These are phyloP conservation scores for Thymus mandschuricus DNA, from an alignment of 257 asterid genomes.

Conservation along the genomic window DNA sequence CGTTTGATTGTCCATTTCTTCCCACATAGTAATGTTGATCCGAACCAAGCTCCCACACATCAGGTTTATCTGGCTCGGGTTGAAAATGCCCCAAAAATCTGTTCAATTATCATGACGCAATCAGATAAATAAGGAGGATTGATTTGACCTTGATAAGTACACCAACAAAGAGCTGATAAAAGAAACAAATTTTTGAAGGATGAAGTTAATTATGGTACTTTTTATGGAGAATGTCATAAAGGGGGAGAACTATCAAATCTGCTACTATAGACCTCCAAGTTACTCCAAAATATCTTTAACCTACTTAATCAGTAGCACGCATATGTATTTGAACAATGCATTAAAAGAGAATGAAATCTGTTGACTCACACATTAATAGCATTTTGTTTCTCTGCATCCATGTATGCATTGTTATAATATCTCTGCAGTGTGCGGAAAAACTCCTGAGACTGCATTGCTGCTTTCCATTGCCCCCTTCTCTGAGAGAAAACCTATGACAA, in stretches of 20 bases:
- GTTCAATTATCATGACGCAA: constrained; percentile 37
- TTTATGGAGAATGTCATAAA: constrained; percentile 10
- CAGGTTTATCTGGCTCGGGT: constrained; percentile 83
- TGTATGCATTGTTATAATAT: constrained; percentile 92
- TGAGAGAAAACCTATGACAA: constrained; percentile 75
- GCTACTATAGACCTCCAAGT: background rate
- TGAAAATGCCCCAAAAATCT: constrained; percentile 95
- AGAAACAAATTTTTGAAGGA: constrained; percentile 18
- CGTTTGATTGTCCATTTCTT: constrained; percentile 55
- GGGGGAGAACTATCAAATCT: constrained; percentile 7
- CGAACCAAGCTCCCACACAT: constrained; percentile 83
- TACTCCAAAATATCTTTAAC: constrained; percentile 24
- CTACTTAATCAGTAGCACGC: constrained; percentile 10
- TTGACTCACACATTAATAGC: constrained; percentile 90
- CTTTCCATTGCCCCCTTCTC: constrained; percentile 98
- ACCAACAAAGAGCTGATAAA: constrained; percentile 19
- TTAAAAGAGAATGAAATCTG: constrained; percentile 11
- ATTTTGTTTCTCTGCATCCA: constrained; percentile 92
- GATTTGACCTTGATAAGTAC: constrained; percentile 18
- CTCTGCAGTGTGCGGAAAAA: constrained; percentile 95
- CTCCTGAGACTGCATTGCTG: constrained; percentile 97
- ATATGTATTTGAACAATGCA: constrained; percentile 7
- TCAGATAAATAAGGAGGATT: constrained; percentile 26
- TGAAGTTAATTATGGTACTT: constrained; percentile 20
- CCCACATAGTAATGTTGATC: constrained; percentile 62